These are phyloP conservation scores for Waltiozyma sp. DNA, from an alignment of 1,139 yeast genomes.

Conservation along the genomic window DNA sequence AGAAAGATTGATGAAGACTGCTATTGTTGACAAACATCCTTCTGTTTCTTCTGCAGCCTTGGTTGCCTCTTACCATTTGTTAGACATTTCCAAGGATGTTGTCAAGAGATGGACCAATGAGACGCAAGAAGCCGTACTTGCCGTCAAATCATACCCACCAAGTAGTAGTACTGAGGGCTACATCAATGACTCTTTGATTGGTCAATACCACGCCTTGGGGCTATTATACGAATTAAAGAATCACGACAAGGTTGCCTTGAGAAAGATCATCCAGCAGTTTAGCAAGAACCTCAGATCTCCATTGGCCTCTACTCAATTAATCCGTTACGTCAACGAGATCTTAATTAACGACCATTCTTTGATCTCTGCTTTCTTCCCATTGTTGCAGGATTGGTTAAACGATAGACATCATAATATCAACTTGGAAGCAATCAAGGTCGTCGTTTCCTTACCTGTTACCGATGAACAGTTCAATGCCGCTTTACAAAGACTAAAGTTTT, in stretches of 20 bases:
- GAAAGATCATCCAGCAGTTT: conserved; percentile 80
- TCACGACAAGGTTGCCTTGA: conserved; percentile 89
- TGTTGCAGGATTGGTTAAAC: conserved; percentile 59
- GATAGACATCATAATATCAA: conserved; percentile 87
- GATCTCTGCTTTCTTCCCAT: conserved; percentile 43
- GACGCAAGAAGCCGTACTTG: conserved; percentile 74
- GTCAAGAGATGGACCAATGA: conserved; percentile 92
- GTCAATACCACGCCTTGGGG: conserved; percentile 95
- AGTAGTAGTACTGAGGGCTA: conserved; percentile 18
- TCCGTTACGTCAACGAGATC: conserved; percentile 69
- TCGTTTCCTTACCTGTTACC: conserved; percentile 52
- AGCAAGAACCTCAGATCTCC: conserved; percentile 58
- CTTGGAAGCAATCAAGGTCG: conserved; percentile 84
- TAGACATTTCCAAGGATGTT: conserved; percentile 84
- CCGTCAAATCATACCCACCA: conserved; percentile 52
- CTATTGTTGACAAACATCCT: conserved; percentile 87
- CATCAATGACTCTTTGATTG: conserved; percentile 66
- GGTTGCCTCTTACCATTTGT: conserved; percentile 78
- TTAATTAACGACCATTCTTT: conserved; percentile 40
- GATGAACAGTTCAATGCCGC: conserved; percentile 59
- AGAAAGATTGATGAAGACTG: conserved; percentile 85
- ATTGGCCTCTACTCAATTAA: conserved; percentile 73
- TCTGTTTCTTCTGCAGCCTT: conserved; percentile 86
- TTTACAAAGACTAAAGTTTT: conserved; percentile 59
- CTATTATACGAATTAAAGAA: conserved; percentile 77